Percentiles rank a stretch among this genome's conserved stretches.
phyloP scores from a whole-genome alignment of 192 early-diverging fungal species.

The Geranomyces variabilis region DNA sequence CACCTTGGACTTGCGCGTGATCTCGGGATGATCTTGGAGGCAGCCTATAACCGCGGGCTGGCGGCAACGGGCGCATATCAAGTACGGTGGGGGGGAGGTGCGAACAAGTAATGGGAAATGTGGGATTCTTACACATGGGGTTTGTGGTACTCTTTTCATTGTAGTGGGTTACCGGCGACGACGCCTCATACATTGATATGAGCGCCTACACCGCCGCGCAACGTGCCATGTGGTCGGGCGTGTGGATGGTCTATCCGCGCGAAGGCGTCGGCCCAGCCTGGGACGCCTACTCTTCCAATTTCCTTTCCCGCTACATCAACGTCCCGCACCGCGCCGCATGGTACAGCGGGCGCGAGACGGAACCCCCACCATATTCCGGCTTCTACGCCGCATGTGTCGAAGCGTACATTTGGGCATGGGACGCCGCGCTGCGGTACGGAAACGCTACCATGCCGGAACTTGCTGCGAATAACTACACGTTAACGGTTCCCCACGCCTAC shows the following conservation, averaged over 20 bases:
- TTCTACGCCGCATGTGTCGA: slow-evolving; percentile 5
- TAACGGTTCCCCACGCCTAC: not conserved
- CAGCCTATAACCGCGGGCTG: slow-evolving; percentile 7
- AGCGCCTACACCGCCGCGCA: not conserved
- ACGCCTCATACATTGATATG: slow-evolving; percentile 8
- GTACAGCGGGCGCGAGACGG: not conserved
- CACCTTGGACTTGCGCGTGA: not conserved
- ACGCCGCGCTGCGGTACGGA: slow-evolving; percentile 2
- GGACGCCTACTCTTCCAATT: not conserved
- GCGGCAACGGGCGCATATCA: slow-evolving; percentile 1
- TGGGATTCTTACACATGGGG: no score
- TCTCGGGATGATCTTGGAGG: not conserved
- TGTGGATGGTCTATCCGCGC: slow-evolving; percentile 1
- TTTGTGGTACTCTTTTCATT: no score
- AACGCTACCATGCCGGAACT: not conserved
- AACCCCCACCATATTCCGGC: not conserved
- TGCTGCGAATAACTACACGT: not conserved
- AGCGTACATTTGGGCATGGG: slow-evolving; percentile 3
- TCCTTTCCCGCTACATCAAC: not conserved
- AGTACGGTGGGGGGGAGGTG: not conserved
- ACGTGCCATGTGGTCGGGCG: not conserved
- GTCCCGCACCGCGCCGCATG: not conserved
- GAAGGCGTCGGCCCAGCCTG: not conserved
- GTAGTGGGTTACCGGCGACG: slow-evolving; percentile 17
- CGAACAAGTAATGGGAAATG: no score